These are phyloP conservation scores for Rhynchosporium agropyri DNA, from an alignment of 2,329 filamentous ascomycete genomes.

Conservation along the genomic window DNA sequence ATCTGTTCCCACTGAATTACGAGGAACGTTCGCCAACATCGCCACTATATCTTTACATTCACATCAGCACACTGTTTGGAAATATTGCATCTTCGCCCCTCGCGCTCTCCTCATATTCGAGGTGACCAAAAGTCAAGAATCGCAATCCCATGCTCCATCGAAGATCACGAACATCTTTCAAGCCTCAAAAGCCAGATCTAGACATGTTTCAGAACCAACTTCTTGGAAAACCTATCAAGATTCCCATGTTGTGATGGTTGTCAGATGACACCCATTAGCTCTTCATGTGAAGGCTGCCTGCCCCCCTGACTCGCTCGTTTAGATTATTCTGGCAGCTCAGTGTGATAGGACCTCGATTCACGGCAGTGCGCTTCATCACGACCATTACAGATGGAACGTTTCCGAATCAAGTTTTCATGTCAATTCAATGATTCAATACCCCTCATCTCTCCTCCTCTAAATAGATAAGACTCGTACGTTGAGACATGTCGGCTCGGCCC, in stretches of 20 bases:
- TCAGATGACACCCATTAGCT: slow-evolving; percentile 4
- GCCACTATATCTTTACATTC: not conserved
- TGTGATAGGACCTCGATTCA: not conserved
- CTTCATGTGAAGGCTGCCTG: slow-evolving; percentile 7
- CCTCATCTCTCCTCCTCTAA: not conserved
- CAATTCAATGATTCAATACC: too few species aligned
- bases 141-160: too few species aligned
- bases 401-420: too few species aligned
- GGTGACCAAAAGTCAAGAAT: too few species aligned
- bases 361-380: not conserved
- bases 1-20: not conserved
- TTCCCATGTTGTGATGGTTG: slow-evolving; percentile 1
- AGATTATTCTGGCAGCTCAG: not conserved
- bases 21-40: not conserved
- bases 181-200: not conserved
- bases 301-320: slow-evolving; percentile 13
- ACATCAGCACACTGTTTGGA: too few species aligned
- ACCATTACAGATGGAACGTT: not conserved
- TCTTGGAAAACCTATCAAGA: not conserved
- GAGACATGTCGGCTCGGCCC: slow-evolving; percentile 9
- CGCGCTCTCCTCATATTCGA: too few species aligned
- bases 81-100: too few species aligned
- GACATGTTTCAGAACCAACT: not conserved
- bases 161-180: too few species aligned
- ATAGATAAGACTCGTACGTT: not conserved